These are phyloP conservation scores for Pythium pyrilobum DNA, from an alignment of 352 stramenopile species.

Conservation along the genomic window DNA sequence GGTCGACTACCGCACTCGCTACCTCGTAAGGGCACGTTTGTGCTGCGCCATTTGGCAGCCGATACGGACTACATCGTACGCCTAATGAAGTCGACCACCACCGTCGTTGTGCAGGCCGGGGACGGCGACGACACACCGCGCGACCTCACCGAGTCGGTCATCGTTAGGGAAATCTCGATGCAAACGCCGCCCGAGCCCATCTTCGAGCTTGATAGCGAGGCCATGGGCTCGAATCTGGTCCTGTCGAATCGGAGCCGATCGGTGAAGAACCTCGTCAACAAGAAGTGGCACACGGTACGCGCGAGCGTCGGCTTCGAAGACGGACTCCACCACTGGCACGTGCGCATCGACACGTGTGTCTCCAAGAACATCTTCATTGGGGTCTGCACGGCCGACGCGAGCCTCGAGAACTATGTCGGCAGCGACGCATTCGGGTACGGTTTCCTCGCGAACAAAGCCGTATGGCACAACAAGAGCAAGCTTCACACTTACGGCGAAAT, in stretches of 20 bases:
- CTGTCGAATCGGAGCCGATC: slow-evolving; percentile 72
- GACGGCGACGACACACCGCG: neutral
- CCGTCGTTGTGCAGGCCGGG: neutral
- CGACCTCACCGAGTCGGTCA: neutral
- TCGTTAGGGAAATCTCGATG: neutral
- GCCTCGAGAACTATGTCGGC: slow-evolving; percentile 87
- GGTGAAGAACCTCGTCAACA: slow-evolving; percentile 82
- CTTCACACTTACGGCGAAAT: slow-evolving; percentile 87
- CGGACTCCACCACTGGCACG: slow-evolving; percentile 84
- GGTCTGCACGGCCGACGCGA: slow-evolving; percentile 60
- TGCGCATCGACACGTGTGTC: slow-evolving; percentile 83
- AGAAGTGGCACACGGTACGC: slow-evolving; percentile 89
- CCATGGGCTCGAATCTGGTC: slow-evolving; percentile 71
- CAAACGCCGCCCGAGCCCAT: slow-evolving; percentile 45
- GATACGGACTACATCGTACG: slow-evolving; percentile 18
- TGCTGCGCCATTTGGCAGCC: slow-evolving; percentile 10
- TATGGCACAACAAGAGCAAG: slow-evolving; percentile 92
- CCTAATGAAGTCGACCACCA: slow-evolving; percentile 5
- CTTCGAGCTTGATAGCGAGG: slow-evolving; percentile 63
- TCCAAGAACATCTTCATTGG: slow-evolving; percentile 93
- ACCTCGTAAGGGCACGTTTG: slow-evolving; percentile 7
- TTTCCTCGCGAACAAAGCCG: slow-evolving; percentile 88
- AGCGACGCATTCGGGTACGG: slow-evolving; percentile 86
- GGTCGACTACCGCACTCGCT: slow-evolving; percentile 3
- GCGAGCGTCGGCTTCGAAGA: slow-evolving; percentile 59